Evolutionary conservation across 2,329 filamentous ascomycete genomes (phyloP), one percentile per base, ranked within the genome.

Genomic region (Zalaria sp.): DNA sequence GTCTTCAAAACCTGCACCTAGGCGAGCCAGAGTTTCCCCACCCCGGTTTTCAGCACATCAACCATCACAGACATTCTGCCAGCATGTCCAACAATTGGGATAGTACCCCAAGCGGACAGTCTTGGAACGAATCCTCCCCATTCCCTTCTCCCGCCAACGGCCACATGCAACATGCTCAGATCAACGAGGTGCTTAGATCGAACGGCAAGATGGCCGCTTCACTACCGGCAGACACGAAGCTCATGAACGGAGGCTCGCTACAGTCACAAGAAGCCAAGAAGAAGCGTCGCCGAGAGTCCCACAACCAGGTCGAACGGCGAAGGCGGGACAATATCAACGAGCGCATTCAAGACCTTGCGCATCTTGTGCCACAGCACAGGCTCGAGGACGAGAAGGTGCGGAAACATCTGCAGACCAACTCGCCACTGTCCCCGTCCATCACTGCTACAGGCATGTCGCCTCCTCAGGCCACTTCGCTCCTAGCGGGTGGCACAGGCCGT

Each of bases 271-370:
- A 96, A 59, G 87, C 88, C 54, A 96, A 96, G 74, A 77, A 87
- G 52, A 85, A 89, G 60, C 76, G 88, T 46, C 79, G 91, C 45
- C 76, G 91, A 34, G 91, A 95, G 56, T 96, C 89, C 1, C 91
- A 98, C 66, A 96, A 98, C 58, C 72, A 93, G 34, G 91, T 98
- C 7, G 91, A 98, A 66, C 85, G 91, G 43, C 81, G 91, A 40
- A 81, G 91, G 47, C 79, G 91, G 47, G 91, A 96, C 66, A 96
- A 96, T 58, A 98, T 98, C 69, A 98, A 98, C 53, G 91, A 98
- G 63, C 79, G 91, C 35, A 98, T 98, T 48, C 89, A 96, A 56
- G 91, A 98, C 57, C 73, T 98, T 5, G 94, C 89, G 56, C 85
- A 87, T 53, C 75, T 98, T 11, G 89, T 98, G 2, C 91, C 91